Evolutionary conservation across 169 alveolate species (phyloP), one percentile per base, ranked within the genome.

Genomic region (Eimeria acervulina): DNA sequence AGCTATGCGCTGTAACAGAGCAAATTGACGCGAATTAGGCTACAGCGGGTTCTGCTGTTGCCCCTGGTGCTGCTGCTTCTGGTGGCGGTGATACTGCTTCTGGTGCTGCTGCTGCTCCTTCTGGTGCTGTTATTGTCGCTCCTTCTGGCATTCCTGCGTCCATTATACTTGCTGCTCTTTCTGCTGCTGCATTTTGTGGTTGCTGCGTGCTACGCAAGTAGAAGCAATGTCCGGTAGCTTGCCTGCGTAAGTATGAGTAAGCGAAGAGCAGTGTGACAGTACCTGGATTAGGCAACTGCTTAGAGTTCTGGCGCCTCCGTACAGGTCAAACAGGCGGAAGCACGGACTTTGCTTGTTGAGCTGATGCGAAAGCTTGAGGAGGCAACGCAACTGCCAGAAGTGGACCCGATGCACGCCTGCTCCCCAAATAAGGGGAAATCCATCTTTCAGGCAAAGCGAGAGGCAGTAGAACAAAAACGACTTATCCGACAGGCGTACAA

Each of bases 341-440:
- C 84, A 31, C 68, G 90, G 28, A 26, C 59, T 23, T 13, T 38
- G 55, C 95, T 87, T 23, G 90, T 68, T 44, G 42, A n/a, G 63
- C 85, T 68, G 63, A 38, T 74, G 92, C 42, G 83, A 36, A 70
- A 52, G 84, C 83, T 87, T 26, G 76, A 76, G 51, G 94, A 94
- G 63, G 96, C 94, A 59, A 94, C 95, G 52, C 91, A 55, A 42
- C 91, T 94, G 21, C 95, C 91, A n/a, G 94, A 85, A 47, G 96
- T 33, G 26, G 96, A 85, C 51, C 96, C 95, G 15, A 51, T 87
- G 68, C 83, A 84, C 44, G 59, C 47, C n/a, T 26, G 83, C 42
- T 33, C 95, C 2, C 1, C 80, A 17, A 85, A 40, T 51, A 85
- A 66, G 72, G 85, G 92, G 8, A 85, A 70, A 42, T 80, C 94